These are phyloP conservation scores for Ceratocystis cacaofunesta DNA, from an alignment of 2,329 filamentous ascomycete genomes.

Conservation along the genomic window DNA sequence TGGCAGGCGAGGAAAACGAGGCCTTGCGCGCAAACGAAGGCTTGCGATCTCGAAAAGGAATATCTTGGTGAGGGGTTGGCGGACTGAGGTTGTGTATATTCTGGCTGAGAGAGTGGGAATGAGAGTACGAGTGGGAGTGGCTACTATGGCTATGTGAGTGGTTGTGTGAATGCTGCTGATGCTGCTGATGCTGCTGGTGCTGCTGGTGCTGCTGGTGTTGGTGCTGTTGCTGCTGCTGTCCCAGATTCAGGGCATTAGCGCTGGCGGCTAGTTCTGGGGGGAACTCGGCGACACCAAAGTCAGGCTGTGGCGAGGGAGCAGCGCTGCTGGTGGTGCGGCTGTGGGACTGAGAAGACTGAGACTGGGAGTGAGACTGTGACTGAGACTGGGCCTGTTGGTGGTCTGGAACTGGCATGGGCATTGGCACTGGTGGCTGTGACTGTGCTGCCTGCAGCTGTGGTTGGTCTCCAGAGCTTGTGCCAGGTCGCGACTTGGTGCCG, in stretches of 20 bases:
- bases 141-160: neutral
- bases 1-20: conserved; percentile 31
- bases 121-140: neutral
- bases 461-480: conserved; percentile 25
- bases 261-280: conserved; percentile 15
- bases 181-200: neutral
- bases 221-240: neutral
- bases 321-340: conserved; percentile 16
- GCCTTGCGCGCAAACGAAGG: conserved; percentile 34
- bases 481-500: conserved; percentile 23
- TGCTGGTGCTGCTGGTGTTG: neutral
- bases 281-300: conserved; percentile 14
- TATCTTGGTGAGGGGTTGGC: neutral
- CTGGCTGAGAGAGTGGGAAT: neutral
- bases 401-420: neutral
- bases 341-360: conserved; percentile 15
- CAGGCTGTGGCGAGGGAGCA: conserved; percentile 14
- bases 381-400: neutral
- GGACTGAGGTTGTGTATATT: neutral
- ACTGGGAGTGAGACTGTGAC: conserved; percentile 8
- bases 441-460: conserved; percentile 10
- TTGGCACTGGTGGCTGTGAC: neutral
- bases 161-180: neutral
- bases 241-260: conserved; percentile 12
- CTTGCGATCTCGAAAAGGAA: conserved; percentile 33